Percentiles rank a stretch among this genome's conserved stretches.
These are phyloP conservation scores for Corinectria fuckeliana DNA, from an alignment of 2,329 filamentous ascomycete genomes.

Conservation along the genomic window DNA sequence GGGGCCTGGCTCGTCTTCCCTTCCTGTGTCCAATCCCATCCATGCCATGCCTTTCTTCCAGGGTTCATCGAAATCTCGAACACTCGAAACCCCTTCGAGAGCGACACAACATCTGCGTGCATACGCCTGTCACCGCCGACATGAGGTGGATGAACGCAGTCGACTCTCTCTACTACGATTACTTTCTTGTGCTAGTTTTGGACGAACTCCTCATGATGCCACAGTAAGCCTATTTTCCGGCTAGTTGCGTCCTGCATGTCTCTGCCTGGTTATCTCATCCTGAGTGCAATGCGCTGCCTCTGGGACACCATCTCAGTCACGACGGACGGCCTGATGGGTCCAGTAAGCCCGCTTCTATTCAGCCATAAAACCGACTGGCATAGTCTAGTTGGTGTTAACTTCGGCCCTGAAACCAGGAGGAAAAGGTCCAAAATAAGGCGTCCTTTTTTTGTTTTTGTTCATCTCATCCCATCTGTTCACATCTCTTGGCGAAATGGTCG, in stretches of 20 bases:
- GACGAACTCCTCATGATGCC: background rate
- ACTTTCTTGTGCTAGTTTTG: background rate
- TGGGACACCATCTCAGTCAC: conserved; percentile 19
- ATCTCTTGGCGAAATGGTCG: background rate
- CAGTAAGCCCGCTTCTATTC: background rate
- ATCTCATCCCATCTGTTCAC: conserved; percentile 1
- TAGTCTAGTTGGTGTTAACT: conserved; percentile 1
- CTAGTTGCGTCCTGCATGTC: conserved; percentile 6
- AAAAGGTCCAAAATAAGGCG: background rate
- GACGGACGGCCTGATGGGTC: background rate
- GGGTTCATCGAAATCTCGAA: conserved; percentile 2
- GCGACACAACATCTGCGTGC: background rate
- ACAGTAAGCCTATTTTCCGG: background rate
- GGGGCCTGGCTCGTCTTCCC: conserved; percentile 14
- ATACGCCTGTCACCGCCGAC: conserved; percentile 5
- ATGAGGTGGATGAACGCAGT: background rate
- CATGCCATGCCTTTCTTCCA: conserved; percentile 4
- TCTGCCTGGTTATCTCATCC: background rate
- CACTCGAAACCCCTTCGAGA: no score
- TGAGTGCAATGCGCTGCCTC: background rate
- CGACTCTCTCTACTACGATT: background rate
- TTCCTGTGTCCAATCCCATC: conserved; percentile 22
- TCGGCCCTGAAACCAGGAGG: background rate
- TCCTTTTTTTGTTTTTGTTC: background rate
- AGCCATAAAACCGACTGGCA: conserved; percentile 3